phyloP scores from a whole-genome alignment of 192 early-diverging fungal genomes.

The Diversispora eburnea region DNA sequence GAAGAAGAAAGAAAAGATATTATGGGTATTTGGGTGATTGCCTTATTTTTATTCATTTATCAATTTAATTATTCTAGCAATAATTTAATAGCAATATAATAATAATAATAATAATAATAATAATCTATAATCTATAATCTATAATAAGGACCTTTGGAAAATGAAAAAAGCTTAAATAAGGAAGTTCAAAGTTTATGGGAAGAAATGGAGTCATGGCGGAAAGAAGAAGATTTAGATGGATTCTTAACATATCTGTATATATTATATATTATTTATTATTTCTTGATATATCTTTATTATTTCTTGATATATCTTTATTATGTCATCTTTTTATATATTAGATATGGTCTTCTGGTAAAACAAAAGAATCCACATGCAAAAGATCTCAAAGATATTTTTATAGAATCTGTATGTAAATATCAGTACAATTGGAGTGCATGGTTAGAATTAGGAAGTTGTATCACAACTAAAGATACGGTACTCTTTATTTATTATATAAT shows the following conservation, averaged over 20 bases:
- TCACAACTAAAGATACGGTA: conserved; percentile 16
- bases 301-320: conserved; percentile 19
- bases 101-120: not conserved
- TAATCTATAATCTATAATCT: no score
- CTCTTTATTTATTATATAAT: not conserved
- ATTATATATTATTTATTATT: not conserved
- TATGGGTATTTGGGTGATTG: conserved; percentile 36
- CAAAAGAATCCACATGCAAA: conserved; percentile 37
- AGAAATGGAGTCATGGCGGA: conserved; percentile 43
- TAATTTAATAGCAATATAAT: not conserved
- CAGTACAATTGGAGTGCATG: conserved; percentile 93
- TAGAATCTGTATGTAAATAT: conserved; percentile 66
- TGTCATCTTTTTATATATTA: conserved; percentile 29
- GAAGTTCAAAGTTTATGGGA: conserved; percentile 45
- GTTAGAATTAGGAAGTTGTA: conserved; percentile 59
- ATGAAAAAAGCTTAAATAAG: conserved; percentile 42
- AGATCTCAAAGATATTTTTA: conserved; percentile 49
- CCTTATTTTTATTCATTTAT: not conserved
- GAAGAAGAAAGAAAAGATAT: conserved; percentile 57
- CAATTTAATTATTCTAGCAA: not conserved
- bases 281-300: not conserved
- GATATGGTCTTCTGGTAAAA: conserved; percentile 52
- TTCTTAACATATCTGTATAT: conserved; percentile 64
- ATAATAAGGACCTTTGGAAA: conserved; percentile 48
- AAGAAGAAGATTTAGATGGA: conserved; percentile 52